Evolutionary conservation across 768 basidiomycete genomes (phyloP), one percentile per base, ranked within the genome.

Genomic region (Lentinula guzmanii): DNA sequence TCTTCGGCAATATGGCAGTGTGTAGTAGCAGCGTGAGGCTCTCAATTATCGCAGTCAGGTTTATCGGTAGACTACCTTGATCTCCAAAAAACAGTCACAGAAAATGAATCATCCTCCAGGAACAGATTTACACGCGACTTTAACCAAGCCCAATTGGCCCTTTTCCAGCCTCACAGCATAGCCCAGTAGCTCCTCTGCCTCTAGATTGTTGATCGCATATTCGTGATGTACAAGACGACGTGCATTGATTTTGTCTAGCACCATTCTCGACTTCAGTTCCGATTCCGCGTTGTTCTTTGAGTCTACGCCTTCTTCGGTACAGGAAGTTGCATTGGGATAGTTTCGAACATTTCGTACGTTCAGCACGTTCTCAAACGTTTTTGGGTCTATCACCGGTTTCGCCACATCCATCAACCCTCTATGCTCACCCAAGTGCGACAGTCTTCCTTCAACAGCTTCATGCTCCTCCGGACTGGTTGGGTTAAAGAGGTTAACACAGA

Each of bases 401-500:
- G 75, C 75, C 37, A 86, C 81, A 69, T 86, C 84, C 53, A 86
- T 66, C n/a, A 86, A 75, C 52, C 76, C 76, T 61, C 76, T 63
- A 37, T 67, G 68, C 16, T 66, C 61, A n/a, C 43, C 59, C 43
- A 58, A 41, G 41, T 58, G 54, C 4, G 50, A 5, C 63, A 21
- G 66, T 24, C 3, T 61, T 31, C 45, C 67, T 13, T 69, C 70
- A 37, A 83, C 70, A 8, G 74, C 75, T 55, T 79, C 77, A 65
- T 84, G 84, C 63, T 83, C 76, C 66, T 86, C 86, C 9, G 84
- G 86, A 8, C 82, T 78, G 2, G 85, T 87, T 6, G 90, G 88
- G 61, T 79, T 82, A 75, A 89, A 90, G 13, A 90, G 78, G 64
- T 86, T 83, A 52, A 85, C 81, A 68, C 89, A 91, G 69, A 92